Conservation (phyloP, 1,139 yeast species). For the Candida sanyaensis region DNA sequence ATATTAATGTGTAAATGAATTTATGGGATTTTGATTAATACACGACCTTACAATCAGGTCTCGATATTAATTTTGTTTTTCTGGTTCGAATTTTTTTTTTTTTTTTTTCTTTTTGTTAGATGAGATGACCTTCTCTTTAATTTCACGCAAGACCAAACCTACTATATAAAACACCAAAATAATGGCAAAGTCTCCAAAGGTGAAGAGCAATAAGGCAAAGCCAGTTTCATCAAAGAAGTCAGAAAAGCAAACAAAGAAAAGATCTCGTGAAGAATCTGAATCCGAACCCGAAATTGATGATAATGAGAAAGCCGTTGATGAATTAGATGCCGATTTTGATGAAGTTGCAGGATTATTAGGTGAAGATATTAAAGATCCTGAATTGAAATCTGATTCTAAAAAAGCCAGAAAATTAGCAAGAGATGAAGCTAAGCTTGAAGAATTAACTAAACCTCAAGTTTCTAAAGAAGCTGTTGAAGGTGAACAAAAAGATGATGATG, state of each 20-base stretch:
- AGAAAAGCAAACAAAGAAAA: constrained; percentile 8
- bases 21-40: background rate
- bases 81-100: background rate
- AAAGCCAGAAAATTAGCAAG: constrained; percentile 15
- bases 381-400: constrained; percentile 24
- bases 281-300: constrained; percentile 29
- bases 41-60: background rate
- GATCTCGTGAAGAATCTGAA: constrained; percentile 16
- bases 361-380: constrained; percentile 43
- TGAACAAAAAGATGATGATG: constrained; percentile 34
- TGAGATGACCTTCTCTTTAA: constrained; percentile 28
- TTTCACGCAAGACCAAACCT: background rate
- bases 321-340: constrained; percentile 53
- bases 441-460: constrained; percentile 20
- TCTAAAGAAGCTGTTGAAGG: constrained; percentile 23
- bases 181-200: constrained; percentile 14
- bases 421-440: constrained; percentile 20
- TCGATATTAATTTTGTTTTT: background rate
- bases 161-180: constrained; percentile 4
- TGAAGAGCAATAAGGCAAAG: constrained; percentile 2
- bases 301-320: constrained; percentile 47
- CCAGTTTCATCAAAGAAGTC: constrained; percentile 1
- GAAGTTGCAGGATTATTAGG: constrained; percentile 59
- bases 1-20: background rate
- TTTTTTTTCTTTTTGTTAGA: constrained; percentile 5